These are phyloP conservation scores for Sequoia sempervirens DNA, from an alignment of 75 land plant species.

Conservation along the genomic window DNA sequence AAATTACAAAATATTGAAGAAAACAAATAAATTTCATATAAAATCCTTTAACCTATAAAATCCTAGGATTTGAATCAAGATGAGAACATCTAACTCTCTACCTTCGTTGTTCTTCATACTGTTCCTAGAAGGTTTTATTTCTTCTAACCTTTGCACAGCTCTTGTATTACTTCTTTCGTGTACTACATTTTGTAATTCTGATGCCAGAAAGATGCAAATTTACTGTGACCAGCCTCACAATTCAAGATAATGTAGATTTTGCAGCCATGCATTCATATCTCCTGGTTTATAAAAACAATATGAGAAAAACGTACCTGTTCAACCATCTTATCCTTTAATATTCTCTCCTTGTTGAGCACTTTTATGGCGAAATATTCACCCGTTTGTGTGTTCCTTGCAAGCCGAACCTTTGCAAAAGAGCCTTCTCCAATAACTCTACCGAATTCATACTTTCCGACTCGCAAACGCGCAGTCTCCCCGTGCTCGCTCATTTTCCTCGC, in stretches of 20 bases:
- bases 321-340: constrained; percentile 40
- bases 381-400: constrained; percentile 30
- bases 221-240: neutral
- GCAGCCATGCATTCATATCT: neutral
- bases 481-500: neutral
- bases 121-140: neutral
- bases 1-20: neutral
- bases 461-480: constrained; percentile 12
- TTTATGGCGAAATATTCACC: constrained; percentile 33
- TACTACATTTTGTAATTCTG: neutral
- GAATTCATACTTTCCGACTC: constrained; percentile 43
- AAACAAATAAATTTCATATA: neutral
- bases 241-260: neutral
- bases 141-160: neutral
- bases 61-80: neutral
- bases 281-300: neutral
- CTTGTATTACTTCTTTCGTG: neutral
- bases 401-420: constrained; percentile 42
- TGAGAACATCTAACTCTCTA: neutral
- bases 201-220: neutral
- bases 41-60: neutral
- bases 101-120: neutral
- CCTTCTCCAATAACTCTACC: constrained; percentile 39
- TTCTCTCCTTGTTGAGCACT: constrained; percentile 42
- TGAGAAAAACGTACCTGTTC: constrained; percentile 24